These are phyloP conservation scores for Liquidambar formosana DNA, from an alignment of 164 flowering plant genomes.

Conservation along the genomic window DNA sequence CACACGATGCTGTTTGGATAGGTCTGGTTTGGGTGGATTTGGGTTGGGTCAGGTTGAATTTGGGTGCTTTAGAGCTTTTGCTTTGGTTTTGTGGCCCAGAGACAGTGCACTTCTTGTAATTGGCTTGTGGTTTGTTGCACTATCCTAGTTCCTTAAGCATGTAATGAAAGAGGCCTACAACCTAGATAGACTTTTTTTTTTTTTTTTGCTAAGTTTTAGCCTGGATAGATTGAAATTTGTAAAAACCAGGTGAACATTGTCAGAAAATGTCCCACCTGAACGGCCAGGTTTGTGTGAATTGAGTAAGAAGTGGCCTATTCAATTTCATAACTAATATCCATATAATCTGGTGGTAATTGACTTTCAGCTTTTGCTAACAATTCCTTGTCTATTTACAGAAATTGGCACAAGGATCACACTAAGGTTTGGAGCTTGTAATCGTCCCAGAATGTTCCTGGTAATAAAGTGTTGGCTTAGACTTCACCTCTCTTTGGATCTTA, in stretches of 20 bases:
- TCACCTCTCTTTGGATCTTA: constrained; percentile 9
- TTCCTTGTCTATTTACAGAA: constrained; percentile 32
- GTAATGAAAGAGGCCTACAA: no score
- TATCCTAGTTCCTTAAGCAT: no score
- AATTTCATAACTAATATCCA: no score
- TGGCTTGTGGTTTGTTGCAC: no score
- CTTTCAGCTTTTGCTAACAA: not conserved
- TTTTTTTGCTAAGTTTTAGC: no score
- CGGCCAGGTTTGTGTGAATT: no score
- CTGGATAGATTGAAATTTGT: not conserved
- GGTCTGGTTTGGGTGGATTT: no score
- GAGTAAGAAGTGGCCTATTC: no score
- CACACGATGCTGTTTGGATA: no score
- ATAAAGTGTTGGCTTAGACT: constrained; percentile 30
- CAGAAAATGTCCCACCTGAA: not conserved
- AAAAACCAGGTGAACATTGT: not conserved
- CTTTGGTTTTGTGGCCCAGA: not conserved
- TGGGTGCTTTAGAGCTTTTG: not conserved
- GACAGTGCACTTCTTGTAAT: not conserved
- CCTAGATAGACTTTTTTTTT: no score
- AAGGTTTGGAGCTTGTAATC: constrained; percentile 19
- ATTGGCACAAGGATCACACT: constrained; percentile 38
- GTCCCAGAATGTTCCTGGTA: constrained; percentile 18
- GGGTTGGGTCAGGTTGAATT: not conserved
- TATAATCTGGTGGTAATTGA: not conserved